Evolutionary conservation across 495 filamentous ascomycete genomes (phyloP).

Genomic region (Podospora fimiseda): DNA sequence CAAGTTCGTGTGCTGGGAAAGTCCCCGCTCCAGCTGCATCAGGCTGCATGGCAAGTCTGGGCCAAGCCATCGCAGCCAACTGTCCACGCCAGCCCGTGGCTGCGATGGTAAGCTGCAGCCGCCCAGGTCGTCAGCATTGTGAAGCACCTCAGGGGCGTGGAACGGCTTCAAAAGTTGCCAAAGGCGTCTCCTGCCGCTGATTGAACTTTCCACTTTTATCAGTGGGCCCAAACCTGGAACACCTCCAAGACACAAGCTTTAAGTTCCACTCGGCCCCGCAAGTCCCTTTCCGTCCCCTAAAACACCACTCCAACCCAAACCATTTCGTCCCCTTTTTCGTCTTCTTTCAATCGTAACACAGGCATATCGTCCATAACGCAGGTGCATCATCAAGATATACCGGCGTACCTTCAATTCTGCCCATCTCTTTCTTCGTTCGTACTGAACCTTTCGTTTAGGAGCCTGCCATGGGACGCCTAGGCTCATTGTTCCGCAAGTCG

Average conservation of each 20-base stretch:
- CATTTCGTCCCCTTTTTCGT: neutral
- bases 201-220: constrained; percentile 5
- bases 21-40: neutral
- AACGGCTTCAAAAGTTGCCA: neutral
- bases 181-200: neutral
- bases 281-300: neutral
- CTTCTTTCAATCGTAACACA: no score
- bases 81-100: neutral
- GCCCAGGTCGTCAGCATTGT: constrained; percentile 16
- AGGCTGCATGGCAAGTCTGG: neutral
- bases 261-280: constrained; percentile 16
- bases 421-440: neutral
- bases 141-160: constrained; percentile 9
- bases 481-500: constrained; percentile 49
- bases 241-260: constrained; percentile 18
- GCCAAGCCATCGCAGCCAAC: neutral
- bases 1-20: neutral
- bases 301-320: constrained; percentile 6
- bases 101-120: neutral
- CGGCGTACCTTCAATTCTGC: neutral
- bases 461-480: constrained; percentile 57
- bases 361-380: no score
- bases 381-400: no score
- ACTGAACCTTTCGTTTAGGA: constrained; percentile 1
- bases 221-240: constrained; percentile 18